phyloP scores from a whole-genome alignment of 139 green algal genomes.

The Asterochloris erici region DNA sequence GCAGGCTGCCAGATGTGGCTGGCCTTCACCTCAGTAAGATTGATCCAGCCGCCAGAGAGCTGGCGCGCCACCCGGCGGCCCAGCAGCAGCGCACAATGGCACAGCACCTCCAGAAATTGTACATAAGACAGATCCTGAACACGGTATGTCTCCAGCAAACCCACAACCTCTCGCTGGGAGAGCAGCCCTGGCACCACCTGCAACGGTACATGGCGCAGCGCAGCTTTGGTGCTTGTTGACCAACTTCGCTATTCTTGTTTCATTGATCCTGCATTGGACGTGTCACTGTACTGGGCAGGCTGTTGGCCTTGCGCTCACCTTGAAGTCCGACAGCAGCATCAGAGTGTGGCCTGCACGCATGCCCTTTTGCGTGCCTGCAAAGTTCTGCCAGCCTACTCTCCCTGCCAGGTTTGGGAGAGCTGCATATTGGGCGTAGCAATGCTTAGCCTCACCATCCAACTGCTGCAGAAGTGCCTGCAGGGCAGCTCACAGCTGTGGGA shows the following conservation, averaged over 20 bases:
- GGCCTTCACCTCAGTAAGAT: conserved; percentile 3
- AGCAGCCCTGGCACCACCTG: conserved; percentile 12
- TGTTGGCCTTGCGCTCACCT: neutral
- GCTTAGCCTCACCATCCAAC: neutral
- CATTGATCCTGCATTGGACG: neutral
- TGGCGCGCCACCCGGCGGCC: conserved; percentile 4
- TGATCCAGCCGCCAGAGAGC: conserved; percentile 7
- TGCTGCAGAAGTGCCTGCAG: neutral
- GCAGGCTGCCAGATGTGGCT: neutral
- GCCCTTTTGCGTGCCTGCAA: neutral
- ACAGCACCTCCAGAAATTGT: conserved; percentile 12
- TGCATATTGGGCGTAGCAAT: conserved; percentile 10
- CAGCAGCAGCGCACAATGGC: conserved; percentile 10
- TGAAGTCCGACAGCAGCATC: conserved; percentile 5
- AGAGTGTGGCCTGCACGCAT: conserved; percentile 5
- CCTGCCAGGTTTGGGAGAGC: conserved; percentile 5
- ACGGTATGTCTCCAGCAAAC: conserved; percentile 9
- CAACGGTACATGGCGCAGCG: neutral
- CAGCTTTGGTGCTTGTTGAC: neutral
- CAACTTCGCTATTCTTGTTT: neutral
- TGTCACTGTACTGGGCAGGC: neutral
- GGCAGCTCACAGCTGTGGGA: neutral
- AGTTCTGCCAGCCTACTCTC: neutral
- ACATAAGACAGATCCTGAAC: conserved; percentile 3
- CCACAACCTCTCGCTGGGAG: neutral